phyloP scores from a whole-genome alignment of 805 yeast genomes.

The Schizosaccharomyces pombe region DNA sequence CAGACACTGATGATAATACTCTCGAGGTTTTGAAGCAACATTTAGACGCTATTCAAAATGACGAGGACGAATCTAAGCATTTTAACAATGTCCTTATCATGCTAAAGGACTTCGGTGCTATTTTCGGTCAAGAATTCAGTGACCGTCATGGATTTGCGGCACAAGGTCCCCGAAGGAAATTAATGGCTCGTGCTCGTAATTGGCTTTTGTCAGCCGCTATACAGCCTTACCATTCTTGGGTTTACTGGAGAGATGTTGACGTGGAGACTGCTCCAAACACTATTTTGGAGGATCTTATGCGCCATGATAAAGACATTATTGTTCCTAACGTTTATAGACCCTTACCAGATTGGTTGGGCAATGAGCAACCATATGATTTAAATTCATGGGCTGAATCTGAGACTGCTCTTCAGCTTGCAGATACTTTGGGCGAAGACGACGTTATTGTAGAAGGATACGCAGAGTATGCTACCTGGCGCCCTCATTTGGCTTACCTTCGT shows the following conservation, averaged over 20 bases:
- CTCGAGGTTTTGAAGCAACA: conserved; percentile 34
- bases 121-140: conserved; percentile 74
- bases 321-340: conserved; percentile 98
- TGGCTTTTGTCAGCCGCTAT: conserved; percentile 76
- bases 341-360: conserved; percentile 69
- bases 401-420: conserved; percentile 29
- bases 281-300: conserved; percentile 76
- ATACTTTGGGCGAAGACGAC: conserved; percentile 62
- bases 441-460: conserved; percentile 95
- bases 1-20: conserved; percentile 73
- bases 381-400: conserved; percentile 90
- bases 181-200: conserved; percentile 89
- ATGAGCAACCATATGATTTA: conserved; percentile 77
- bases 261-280: conserved; percentile 78
- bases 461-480: conserved; percentile 95
- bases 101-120: conserved; percentile 84
- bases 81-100: conserved; percentile 61
- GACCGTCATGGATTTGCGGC: conserved; percentile 92
- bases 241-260: conserved; percentile 94
- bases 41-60: conserved; percentile 33
- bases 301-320: conserved; percentile 69
- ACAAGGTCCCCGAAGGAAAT: conserved; percentile 81
- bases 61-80: conserved; percentile 28
- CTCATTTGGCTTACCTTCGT: conserved; percentile 80
- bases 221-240: conserved; percentile 84